Percentiles rank a stretch among this genome's conserved stretches.
phyloP scores from a whole-genome alignment of 2,329 filamentous ascomycete species.

The Neonectria hederae region DNA sequence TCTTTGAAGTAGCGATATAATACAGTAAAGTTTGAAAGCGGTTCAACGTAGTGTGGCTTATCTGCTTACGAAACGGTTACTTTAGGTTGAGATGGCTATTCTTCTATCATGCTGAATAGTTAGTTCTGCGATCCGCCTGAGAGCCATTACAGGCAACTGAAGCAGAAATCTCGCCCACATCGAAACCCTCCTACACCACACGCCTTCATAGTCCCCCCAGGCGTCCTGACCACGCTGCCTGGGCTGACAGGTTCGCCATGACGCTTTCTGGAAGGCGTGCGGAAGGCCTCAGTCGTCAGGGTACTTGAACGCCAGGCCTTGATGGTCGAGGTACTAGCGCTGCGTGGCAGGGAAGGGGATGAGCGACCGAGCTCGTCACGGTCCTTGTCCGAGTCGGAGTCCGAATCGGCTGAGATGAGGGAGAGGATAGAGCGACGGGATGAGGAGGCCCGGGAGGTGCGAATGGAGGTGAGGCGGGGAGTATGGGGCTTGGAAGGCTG shows the following conservation, averaged over 20 bases:
- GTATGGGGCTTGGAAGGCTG: slow-evolving; percentile 41
- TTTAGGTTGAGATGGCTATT: not conserved
- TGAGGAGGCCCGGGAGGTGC: slow-evolving; percentile 42
- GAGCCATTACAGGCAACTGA: slow-evolving; percentile 63
- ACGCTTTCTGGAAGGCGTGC: slow-evolving; percentile 41
- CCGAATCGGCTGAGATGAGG: slow-evolving; percentile 54
- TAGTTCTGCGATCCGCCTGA: not conserved
- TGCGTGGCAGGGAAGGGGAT: slow-evolving; percentile 29
- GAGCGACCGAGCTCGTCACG: slow-evolving; percentile 46
- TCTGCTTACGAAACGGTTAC: no score
- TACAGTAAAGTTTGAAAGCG: slow-evolving; percentile 33
- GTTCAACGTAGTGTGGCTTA: slow-evolving; percentile 7
- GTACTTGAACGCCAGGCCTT: slow-evolving; percentile 44
- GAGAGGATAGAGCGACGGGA: slow-evolving; percentile 53
- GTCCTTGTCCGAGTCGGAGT: slow-evolving; percentile 52
- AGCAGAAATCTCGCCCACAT: slow-evolving; percentile 69
- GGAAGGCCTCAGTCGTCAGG: slow-evolving; percentile 42
- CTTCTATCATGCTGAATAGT: not conserved
- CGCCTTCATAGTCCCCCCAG: slow-evolving; percentile 58
- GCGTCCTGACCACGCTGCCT: slow-evolving; percentile 51
- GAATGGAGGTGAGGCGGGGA: slow-evolving; percentile 37
- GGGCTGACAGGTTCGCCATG: slow-evolving; percentile 33
- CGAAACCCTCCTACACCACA: slow-evolving; percentile 66
- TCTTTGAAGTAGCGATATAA: slow-evolving; percentile 41
- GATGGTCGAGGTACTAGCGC: slow-evolving; percentile 27